These are phyloP conservation scores for Colletotrichum spinosum DNA, from an alignment of 2,329 filamentous ascomycete species.

Conservation along the genomic window DNA sequence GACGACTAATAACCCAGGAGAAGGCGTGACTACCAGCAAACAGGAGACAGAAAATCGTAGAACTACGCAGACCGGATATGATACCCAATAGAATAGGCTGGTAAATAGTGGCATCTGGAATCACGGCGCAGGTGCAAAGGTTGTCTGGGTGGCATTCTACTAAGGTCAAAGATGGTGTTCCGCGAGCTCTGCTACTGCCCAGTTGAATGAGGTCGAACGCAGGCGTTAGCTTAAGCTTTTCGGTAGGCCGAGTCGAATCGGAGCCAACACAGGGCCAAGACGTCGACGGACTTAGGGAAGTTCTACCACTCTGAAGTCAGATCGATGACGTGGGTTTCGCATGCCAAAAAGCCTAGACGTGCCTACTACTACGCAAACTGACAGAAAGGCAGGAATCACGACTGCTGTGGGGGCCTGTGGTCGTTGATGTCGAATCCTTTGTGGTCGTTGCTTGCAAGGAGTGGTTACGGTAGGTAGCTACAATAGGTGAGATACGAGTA, in stretches of 20 bases:
- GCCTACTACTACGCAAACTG: too few species aligned
- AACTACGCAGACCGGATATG: not conserved
- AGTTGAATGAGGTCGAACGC: not conserved
- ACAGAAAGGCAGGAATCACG: too few species aligned
- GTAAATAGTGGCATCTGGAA: too few species aligned
- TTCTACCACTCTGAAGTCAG: not conserved
- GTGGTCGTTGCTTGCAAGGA: too few species aligned
- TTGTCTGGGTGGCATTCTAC: not conserved
- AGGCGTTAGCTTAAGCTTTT: not conserved
- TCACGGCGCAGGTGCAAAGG: not conserved
- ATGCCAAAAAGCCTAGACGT: not conserved
- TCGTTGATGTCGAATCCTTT: too few species aligned
- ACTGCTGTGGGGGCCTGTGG: too few species aligned
- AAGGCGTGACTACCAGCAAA: not conserved
- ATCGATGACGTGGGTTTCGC: not conserved
- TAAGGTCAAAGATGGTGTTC: not conserved
- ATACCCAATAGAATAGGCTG: not conserved
- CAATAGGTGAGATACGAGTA: too few species aligned
- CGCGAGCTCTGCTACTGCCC: too few species aligned
- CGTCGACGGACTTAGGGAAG: too few species aligned
- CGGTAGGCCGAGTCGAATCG: not conserved
- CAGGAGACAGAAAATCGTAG: not conserved
- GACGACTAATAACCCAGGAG: conserved; percentile 51
- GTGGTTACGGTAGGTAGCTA: too few species aligned
- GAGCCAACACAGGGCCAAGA: too few species aligned